These are phyloP conservation scores for Pleurotus sapidus DNA, from an alignment of 768 basidiomycete genomes.

Conservation along the genomic window DNA sequence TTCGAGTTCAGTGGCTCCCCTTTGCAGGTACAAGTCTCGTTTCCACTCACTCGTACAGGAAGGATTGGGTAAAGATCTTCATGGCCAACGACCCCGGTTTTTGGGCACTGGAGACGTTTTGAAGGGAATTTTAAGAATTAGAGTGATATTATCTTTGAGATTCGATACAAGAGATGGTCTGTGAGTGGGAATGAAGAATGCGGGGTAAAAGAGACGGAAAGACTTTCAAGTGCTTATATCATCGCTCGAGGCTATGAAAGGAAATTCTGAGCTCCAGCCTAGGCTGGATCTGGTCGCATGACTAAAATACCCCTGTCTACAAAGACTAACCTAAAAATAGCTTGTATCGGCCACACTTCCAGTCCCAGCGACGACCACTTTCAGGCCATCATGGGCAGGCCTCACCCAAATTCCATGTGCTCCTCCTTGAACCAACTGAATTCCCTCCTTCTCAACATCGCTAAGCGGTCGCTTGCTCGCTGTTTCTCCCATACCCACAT, in stretches of 20 bases:
- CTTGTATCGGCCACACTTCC: constrained; percentile 49
- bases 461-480: constrained; percentile 26
- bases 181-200: background rate
- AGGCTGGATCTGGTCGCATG: background rate
- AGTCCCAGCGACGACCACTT: constrained; percentile 42
- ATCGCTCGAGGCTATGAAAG: background rate
- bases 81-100: constrained; percentile 35
- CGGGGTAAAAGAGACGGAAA: constrained; percentile 8
- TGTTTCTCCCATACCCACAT: constrained; percentile 23
- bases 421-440: constrained; percentile 47
- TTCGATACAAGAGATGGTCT: too few relatives aligned
- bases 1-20: background rate
- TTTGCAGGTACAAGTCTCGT: background rate
- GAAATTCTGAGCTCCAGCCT: constrained; percentile 6
- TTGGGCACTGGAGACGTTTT: background rate
- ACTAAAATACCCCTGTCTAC: background rate
- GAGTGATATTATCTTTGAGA: background rate
- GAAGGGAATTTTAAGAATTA: background rate
- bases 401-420: constrained; percentile 50
- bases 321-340: constrained; percentile 25
- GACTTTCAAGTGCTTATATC: background rate
- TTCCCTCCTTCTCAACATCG: constrained; percentile 23
- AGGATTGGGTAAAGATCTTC: constrained; percentile 58
- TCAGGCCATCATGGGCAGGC: constrained; percentile 75
- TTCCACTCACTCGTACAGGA: constrained; percentile 47